These are phyloP conservation scores for Neurospora crassa DNA, from an alignment of 2,329 filamentous ascomycete species.

Conservation along the genomic window DNA sequence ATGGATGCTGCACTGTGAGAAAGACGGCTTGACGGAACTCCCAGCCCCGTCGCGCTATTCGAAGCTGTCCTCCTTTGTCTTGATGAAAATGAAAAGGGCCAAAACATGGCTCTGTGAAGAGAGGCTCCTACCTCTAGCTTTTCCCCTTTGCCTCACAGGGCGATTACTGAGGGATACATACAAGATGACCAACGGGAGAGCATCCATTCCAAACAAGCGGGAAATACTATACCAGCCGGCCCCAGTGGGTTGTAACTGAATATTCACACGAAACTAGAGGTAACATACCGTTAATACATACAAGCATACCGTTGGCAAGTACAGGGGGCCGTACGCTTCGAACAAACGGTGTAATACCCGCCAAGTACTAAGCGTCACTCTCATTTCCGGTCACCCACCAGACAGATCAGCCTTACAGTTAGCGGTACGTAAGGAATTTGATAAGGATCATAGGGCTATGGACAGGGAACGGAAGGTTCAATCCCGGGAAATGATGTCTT, in stretches of 20 bases:
- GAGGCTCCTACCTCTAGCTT: background rate
- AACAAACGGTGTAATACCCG: background rate
- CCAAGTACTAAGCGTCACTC: background rate
- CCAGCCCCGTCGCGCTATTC: background rate
- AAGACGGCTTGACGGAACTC: background rate
- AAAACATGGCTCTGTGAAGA: background rate
- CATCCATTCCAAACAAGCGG: background rate
- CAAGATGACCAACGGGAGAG: background rate
- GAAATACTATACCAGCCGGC: background rate
- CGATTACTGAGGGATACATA: background rate
- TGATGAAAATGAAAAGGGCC: background rate
- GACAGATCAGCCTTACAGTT: background rate
- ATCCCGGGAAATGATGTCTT: background rate
- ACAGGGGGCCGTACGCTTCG: background rate
- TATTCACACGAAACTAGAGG: background rate
- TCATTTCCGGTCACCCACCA: background rate
- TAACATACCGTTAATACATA: background rate
- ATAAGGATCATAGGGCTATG: background rate
- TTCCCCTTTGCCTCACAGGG: background rate
- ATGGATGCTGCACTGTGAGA: background rate
- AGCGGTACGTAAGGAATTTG: background rate
- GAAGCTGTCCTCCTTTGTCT: background rate
- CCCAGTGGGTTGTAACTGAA: background rate
- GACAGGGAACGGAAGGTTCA: background rate
- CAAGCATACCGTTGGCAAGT: background rate